These are phyloP conservation scores for Panicum virgatum DNA, from an alignment of 202 grass and related monocot species.

Conservation along the genomic window DNA sequence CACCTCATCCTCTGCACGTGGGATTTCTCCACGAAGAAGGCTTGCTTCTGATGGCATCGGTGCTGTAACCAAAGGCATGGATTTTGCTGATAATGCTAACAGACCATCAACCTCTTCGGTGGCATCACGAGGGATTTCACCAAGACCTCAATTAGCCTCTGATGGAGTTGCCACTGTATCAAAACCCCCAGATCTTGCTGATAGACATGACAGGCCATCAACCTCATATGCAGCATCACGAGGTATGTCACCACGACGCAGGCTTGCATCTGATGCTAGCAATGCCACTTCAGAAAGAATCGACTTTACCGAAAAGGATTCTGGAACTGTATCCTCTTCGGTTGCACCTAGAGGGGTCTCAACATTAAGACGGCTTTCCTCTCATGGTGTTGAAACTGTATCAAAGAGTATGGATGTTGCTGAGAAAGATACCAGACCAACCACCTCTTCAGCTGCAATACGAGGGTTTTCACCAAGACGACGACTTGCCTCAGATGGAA, in stretches of 20 bases:
- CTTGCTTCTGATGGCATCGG: constrained; percentile 44
- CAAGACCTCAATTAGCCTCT: constrained; percentile 40
- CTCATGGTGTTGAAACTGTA: constrained; percentile 8
- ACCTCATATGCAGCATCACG: constrained; percentile 22
- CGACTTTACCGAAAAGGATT: constrained; percentile 46
- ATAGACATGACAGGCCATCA: constrained; percentile 29
- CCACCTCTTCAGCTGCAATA: constrained; percentile 16
- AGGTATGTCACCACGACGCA: constrained; percentile 45
- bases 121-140: constrained; percentile 48
- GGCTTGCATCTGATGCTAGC: constrained; percentile 29
- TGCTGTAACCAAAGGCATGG: constrained; percentile 37
- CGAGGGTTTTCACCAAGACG: constrained; percentile 56
- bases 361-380: constrained; percentile 30
- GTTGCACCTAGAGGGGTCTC: constrained; percentile 40
- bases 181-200: constrained; percentile 26
- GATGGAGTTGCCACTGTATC: constrained; percentile 31
- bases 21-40: constrained; percentile 54
- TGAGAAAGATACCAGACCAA: constrained; percentile 53
- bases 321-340: constrained; percentile 32
- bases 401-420: constrained; percentile 17
- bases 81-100: constrained; percentile 36
- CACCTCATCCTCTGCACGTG: constrained; percentile 41
- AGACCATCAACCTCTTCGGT: constrained; percentile 46
- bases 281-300: constrained; percentile 37
- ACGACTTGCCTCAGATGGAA: constrained; percentile 52